Percentiles rank a stretch among this genome's conserved stretches.
Conservation (phyloP, 2,329 filamentous ascomycete genomes). For the Tricladium varicosporioides region DNA sequence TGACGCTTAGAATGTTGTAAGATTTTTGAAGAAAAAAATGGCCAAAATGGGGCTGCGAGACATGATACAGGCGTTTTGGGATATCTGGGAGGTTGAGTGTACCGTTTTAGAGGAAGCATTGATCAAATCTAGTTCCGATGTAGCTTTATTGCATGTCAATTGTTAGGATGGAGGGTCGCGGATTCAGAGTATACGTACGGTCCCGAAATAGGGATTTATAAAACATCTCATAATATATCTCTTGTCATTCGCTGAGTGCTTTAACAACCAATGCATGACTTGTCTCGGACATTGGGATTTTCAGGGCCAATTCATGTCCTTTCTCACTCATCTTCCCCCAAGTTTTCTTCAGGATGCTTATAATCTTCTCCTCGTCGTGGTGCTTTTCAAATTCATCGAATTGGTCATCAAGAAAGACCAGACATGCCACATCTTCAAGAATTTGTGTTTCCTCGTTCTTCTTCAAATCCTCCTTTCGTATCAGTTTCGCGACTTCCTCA, state of each 20-base stretch:
- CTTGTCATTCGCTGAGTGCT: slow-evolving; percentile 48
- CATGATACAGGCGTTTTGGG: too few species aligned
- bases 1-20: not conserved
- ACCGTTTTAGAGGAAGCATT: too few species aligned
- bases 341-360: slow-evolving; percentile 69
- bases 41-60: too few species aligned
- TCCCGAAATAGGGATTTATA: too few species aligned
- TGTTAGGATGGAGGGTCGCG: too few species aligned
- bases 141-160: too few species aligned
- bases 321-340: slow-evolving; percentile 71
- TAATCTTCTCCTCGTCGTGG: slow-evolving; percentile 74
- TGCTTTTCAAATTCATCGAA: slow-evolving; percentile 75
- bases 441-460: slow-evolving; percentile 66
- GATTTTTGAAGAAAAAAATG: too few species aligned
- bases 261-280: slow-evolving; percentile 60
- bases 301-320: slow-evolving; percentile 63
- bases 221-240: not conserved
- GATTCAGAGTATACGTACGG: too few species aligned
- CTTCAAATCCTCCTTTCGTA: slow-evolving; percentile 74
- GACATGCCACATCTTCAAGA: slow-evolving; percentile 81
- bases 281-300: slow-evolving; percentile 62
- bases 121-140: too few species aligned
- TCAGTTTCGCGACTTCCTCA: slow-evolving; percentile 64
- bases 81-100: too few species aligned
- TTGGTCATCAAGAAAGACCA: slow-evolving; percentile 86